Percentiles rank a stretch among this genome's conserved stretches.
These are phyloP conservation scores for Paralagenidium karlingii DNA, from an alignment of 352 stramenopile genomes.

Conservation along the genomic window DNA sequence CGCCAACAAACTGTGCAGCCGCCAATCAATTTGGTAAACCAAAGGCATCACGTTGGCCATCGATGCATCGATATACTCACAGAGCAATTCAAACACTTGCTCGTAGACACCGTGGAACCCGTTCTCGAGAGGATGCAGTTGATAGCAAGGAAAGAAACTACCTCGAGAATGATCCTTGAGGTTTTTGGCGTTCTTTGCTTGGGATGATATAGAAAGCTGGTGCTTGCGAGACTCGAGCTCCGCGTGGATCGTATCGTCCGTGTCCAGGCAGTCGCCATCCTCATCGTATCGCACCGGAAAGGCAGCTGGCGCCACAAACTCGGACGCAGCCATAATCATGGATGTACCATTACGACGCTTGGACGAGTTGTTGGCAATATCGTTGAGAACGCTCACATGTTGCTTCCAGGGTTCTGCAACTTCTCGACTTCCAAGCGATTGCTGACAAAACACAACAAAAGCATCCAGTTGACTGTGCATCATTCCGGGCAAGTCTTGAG, in stretches of 20 bases:
- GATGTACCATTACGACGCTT: no score
- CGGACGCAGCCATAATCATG: no score
- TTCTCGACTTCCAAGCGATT: constrained; percentile 18
- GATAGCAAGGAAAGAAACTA: not conserved
- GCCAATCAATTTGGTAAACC: not conserved
- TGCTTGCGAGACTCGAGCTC: constrained; percentile 22
- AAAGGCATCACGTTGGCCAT: constrained; percentile 9
- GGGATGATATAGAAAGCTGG: constrained; percentile 1
- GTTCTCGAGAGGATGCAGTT: not conserved
- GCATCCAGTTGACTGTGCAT: constrained; percentile 15
- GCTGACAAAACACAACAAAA: constrained; percentile 37
- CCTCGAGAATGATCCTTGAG: no score
- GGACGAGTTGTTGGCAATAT: constrained; percentile 2
- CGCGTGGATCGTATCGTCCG: constrained; percentile 32
- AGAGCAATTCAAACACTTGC: constrained; percentile 41
- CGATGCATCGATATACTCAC: constrained; percentile 42
- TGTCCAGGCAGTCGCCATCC: constrained; percentile 33
- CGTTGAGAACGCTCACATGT: constrained; percentile 30
- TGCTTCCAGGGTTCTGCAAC: constrained; percentile 23
- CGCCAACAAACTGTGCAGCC: no score
- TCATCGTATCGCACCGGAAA: constrained; percentile 34
- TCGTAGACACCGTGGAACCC: constrained; percentile 33
- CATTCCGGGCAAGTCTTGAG: constrained; percentile 1
- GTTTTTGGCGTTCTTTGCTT: not conserved
- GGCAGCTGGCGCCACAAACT: no score